Percentiles rank a stretch among this genome's conserved stretches.
Conservation (phyloP, 352 stramenopile genomes). For the Saprolegnia diclina region DNA sequence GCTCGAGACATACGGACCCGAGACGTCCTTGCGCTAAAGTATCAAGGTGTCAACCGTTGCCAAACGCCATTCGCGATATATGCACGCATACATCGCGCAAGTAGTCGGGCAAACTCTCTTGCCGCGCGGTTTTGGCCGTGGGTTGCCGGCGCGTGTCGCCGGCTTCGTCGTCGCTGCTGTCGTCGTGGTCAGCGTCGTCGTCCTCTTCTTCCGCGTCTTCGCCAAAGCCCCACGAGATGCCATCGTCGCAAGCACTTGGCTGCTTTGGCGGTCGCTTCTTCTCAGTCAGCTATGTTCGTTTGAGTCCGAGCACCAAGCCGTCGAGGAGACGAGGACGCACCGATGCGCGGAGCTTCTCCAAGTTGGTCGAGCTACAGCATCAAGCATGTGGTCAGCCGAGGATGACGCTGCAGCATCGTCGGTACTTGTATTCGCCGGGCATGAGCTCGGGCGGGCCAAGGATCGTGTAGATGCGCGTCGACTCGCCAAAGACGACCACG, state of each 20-base stretch:
- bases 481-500: slow-evolving; percentile 83
- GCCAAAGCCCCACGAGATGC: slow-evolving; percentile 74
- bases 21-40: slow-evolving; percentile 40
- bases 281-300: slow-evolving; percentile 17
- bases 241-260: slow-evolving; percentile 30
- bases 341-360: slow-evolving; percentile 23
- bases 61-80: not conserved
- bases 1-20: slow-evolving; percentile 46
- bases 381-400: not conserved
- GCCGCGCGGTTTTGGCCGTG: too few species aligned
- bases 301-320: too few species aligned
- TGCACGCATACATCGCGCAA: slow-evolving; percentile 46
- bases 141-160: slow-evolving; percentile 30
- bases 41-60: not conserved
- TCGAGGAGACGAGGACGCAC: not conserved
- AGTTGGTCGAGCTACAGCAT: slow-evolving; percentile 34
- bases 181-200: slow-evolving; percentile 43
- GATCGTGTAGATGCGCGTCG: slow-evolving; percentile 73
- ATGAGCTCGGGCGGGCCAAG: slow-evolving; percentile 59
- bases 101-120: slow-evolving; percentile 52
- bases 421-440: slow-evolving; percentile 64
- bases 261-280: slow-evolving; percentile 29
- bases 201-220: slow-evolving; percentile 71
- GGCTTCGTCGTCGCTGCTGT: slow-evolving; percentile 30
- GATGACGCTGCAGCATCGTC: slow-evolving; percentile 27